Conservation (phyloP, 176 grass and related monocot genomes). For the Triticum timopheevii region DNA sequence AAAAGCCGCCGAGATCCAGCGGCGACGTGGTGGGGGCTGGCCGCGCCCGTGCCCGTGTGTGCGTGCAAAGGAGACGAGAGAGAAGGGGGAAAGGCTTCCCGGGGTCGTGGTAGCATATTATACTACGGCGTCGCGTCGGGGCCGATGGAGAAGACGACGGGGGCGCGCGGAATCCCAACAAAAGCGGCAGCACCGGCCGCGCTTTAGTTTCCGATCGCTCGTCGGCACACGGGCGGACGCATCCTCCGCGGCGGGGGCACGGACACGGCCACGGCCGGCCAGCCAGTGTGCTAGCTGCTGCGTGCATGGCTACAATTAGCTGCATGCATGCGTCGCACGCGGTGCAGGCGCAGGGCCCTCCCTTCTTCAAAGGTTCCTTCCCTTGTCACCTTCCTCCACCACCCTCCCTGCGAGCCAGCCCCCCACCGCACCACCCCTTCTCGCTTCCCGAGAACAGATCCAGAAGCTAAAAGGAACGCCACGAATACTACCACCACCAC, state of each 20-base stretch:
- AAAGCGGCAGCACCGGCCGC: not conserved
- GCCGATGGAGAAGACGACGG: slow-evolving; percentile 24
- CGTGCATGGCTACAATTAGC: slow-evolving; percentile 10
- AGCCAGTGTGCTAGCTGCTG: not conserved
- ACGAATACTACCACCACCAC: not conserved
- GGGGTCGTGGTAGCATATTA: not conserved
- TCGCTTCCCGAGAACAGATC: slow-evolving; percentile 44
- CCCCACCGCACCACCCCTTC: not conserved
- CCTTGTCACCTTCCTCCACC: slow-evolving; percentile 40
- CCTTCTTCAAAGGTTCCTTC: slow-evolving; percentile 33
- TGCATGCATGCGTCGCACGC: not conserved
- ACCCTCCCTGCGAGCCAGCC: not conserved
- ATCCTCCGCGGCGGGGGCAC: not conserved
- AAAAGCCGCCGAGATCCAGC: slow-evolving; percentile 29
- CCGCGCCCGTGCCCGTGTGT: not conserved
- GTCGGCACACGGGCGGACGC: slow-evolving; percentile 29
- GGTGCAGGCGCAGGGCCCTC: slow-evolving; percentile 1
- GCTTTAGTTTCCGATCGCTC: not conserved
- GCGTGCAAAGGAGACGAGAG: slow-evolving; percentile 13
- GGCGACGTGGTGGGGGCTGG: slow-evolving; percentile 32
- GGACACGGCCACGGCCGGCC: not conserved
- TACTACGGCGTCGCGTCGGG: not conserved
- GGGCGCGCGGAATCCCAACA: not conserved
- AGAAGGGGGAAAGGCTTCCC: slow-evolving; percentile 1
- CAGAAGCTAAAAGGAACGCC: slow-evolving; percentile 20